Base-by-base conservation (phyloP, 805 yeast genomes). In the Yamadazyma philogaea region DNA sequence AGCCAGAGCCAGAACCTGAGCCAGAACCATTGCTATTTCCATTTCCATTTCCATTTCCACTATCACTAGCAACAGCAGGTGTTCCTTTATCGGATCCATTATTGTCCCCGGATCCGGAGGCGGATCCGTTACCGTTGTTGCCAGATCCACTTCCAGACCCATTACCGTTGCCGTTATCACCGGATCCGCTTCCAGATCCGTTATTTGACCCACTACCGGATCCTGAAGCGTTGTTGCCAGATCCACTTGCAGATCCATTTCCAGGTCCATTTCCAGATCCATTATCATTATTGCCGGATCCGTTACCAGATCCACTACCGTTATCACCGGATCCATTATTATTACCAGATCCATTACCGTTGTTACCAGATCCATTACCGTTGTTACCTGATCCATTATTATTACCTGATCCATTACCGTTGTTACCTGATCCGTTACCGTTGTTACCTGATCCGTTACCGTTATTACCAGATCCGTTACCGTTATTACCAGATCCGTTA, bases 141-240 rank as follows among this genome's bases (percentile, higher is more conserved):
- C 19, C 33, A 27, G 33, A 35, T 22, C 14, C 15, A 11, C 4
- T 20, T 15, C 38, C 38, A 35, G 30, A 20, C 2, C 38, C 38
- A 12, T 3, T 24, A 26, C 14, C 30, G 10, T 14, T 6, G 24
- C 20, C 38, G 36, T 33, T 33, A 11, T 33, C 20, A 3, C 36
- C 36, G 12, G 36, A 33, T 19, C 36, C 36, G 14, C n/a, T 21
- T n/a, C 38, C 38, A n/a, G 14, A 11, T 6, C 38, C 38, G 21
- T 18, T 35, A 19, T 14, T 12, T 3, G 30, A 18, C 11, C 26
- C 36, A 18, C n/a, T 33, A 8, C 24, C 33, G 6, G 8, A 10
- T 14, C 33, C 33, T 8, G 28, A 24, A 24, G n/a, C n/a, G 10
- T 30, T 30, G 8, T 16, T 15, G 8, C 20, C 19, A 5, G 28